These are phyloP conservation scores for Hericium rajendrae DNA, from an alignment of 768 basidiomycete genomes.

Conservation along the genomic window DNA sequence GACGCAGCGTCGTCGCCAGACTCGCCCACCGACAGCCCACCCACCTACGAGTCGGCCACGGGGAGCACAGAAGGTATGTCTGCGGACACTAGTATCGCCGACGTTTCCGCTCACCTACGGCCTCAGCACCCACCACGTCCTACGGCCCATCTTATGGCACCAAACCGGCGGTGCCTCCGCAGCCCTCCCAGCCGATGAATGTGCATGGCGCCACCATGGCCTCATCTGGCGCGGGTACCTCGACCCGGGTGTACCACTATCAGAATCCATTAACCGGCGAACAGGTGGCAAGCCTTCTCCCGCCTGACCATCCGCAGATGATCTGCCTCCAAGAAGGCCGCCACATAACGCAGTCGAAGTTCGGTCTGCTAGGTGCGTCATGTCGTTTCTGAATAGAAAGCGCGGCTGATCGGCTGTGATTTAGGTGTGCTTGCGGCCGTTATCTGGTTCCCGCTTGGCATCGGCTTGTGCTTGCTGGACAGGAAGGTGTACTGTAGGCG, in stretches of 20 bases:
- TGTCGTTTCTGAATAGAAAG: not conserved
- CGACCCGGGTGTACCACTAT: slow-evolving; percentile 17
- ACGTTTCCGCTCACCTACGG: too few relatives aligned
- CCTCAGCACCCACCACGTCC: too few relatives aligned
- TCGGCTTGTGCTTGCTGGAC: slow-evolving; percentile 72
- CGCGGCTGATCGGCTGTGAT: not conserved
- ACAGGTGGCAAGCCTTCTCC: slow-evolving; percentile 48
- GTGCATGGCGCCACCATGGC: not conserved
- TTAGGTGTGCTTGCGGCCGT: slow-evolving; percentile 73
- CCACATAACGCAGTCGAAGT: slow-evolving; percentile 50
- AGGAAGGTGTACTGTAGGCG: slow-evolving; percentile 53
- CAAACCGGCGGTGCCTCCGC: too few relatives aligned
- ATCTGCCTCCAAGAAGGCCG: slow-evolving; percentile 63
- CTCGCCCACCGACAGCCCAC: too few relatives aligned
- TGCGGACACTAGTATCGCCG: too few relatives aligned
- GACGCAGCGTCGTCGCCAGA: too few relatives aligned
- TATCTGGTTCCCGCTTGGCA: slow-evolving; percentile 80
- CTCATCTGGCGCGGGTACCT: not conserved
- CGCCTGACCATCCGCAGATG: slow-evolving; percentile 78
- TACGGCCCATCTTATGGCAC: too few relatives aligned
- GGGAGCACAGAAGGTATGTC: too few relatives aligned
- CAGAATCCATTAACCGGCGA: slow-evolving; percentile 28
- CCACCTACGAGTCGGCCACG: too few relatives aligned
- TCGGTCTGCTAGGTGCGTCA: slow-evolving; percentile 57
- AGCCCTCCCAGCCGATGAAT: not conserved